phyloP scores from a whole-genome alignment of 345 rosid genomes.

The Bruguiera sexangula region DNA sequence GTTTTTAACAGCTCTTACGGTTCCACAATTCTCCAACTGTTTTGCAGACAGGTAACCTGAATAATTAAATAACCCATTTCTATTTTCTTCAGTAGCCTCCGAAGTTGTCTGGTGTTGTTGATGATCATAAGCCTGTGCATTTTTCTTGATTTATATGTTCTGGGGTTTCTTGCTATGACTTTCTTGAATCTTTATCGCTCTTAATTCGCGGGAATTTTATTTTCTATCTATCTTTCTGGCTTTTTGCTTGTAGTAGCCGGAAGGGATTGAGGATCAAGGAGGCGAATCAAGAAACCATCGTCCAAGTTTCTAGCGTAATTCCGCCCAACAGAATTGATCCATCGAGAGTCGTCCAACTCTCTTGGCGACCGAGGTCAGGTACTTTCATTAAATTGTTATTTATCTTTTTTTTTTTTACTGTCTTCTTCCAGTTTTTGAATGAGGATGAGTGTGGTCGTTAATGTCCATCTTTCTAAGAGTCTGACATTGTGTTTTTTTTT shows the following conservation, averaged over 20 bases:
- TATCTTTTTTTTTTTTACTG: neutral
- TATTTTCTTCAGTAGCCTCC: neutral
- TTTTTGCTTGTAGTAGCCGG: slow-evolving; percentile 39
- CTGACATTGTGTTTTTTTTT: slow-evolving; percentile 21
- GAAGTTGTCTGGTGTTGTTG: neutral
- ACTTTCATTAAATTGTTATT: slow-evolving; percentile 26
- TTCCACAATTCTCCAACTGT: slow-evolving; percentile 17
- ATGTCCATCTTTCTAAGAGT: slow-evolving; percentile 10
- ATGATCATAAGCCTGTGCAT: neutral
- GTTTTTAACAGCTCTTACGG: slow-evolving; percentile 22
- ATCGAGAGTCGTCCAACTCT: slow-evolving; percentile 59
- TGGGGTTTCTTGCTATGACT: neutral
- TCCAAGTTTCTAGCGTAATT: slow-evolving; percentile 28
- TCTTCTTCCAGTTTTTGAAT: neutral
- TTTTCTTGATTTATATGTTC: too few species aligned
- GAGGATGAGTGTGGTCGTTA: too few species aligned
- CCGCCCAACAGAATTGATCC: slow-evolving; percentile 50
- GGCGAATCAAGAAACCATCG: slow-evolving; percentile 7
- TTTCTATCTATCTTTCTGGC: neutral
- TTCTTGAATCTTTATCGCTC: neutral
- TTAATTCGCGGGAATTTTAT: neutral
- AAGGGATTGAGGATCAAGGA: slow-evolving; percentile 65
- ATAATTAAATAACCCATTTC: slow-evolving; percentile 3
- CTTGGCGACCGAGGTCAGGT: slow-evolving; percentile 99
- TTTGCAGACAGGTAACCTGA: slow-evolving; percentile 35